Evolutionary conservation across 768 basidiomycete genomes (phyloP).

Genomic region (Lactarius sp.): DNA sequence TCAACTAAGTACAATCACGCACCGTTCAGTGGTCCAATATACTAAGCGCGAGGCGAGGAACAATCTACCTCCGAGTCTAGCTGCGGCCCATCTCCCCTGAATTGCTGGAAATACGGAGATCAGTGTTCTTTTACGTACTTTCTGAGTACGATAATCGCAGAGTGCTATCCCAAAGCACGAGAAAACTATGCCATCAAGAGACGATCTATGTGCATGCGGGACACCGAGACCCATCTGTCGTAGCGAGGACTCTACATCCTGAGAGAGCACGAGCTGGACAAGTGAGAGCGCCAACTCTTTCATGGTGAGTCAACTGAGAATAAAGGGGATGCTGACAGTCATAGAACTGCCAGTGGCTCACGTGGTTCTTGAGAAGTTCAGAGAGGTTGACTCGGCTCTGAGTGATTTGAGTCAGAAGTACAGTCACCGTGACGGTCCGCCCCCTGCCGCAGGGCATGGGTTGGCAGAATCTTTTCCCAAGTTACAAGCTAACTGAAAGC

Average conservation of each 20-base stretch:
- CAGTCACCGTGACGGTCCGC: too few relatives aligned
- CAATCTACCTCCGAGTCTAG: constrained; percentile 59
- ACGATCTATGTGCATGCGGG: constrained; percentile 28
- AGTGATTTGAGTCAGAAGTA: too few relatives aligned
- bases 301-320: background rate
- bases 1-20: constrained; percentile 47
- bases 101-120: constrained; percentile 77
- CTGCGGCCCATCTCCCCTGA: constrained; percentile 72
- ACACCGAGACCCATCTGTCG: constrained; percentile 89
- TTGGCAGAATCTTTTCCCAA: too few relatives aligned
- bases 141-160: constrained; percentile 82
- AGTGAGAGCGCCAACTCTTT: constrained; percentile 72
- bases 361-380: too few relatives aligned
- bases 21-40: constrained; percentile 14
- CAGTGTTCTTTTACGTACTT: constrained; percentile 88
- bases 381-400: too few relatives aligned
- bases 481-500: too few relatives aligned
- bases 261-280: constrained; percentile 61
- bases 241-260: constrained; percentile 60
- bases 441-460: too few relatives aligned
- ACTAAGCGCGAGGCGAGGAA: background rate
- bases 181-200: constrained; percentile 42
- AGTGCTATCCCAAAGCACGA: constrained; percentile 46
- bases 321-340: too few relatives aligned
- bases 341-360: too few relatives aligned